These are phyloP conservation scores for Rhodamnia argentea DNA, from an alignment of 345 rosid genomes.

Conservation along the genomic window DNA sequence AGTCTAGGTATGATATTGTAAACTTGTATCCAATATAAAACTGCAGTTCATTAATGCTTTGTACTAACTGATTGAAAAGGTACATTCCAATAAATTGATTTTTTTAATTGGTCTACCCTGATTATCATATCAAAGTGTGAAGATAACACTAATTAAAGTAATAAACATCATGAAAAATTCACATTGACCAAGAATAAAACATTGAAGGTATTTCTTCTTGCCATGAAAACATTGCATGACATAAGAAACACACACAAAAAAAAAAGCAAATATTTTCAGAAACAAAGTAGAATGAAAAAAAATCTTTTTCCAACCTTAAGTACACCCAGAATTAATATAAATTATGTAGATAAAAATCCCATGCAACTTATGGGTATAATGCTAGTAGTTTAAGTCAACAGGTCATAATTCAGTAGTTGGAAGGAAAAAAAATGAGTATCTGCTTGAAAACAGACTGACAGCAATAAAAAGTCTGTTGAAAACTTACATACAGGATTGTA, in stretches of 20 bases:
- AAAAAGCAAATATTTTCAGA: not conserved
- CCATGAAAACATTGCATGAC: not conserved
- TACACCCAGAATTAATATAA: not conserved
- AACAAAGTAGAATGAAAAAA: not conserved
- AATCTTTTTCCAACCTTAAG: not conserved
- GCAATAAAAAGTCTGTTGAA: not conserved
- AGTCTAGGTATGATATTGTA: not conserved
- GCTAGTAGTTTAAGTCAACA: not conserved
- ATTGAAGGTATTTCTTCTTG: not conserved
- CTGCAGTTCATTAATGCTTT: not conserved
- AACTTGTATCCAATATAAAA: not conserved
- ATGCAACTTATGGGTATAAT: not conserved
- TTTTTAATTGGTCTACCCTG: not conserved
- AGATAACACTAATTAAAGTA: not conserved
- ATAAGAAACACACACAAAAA: not conserved
- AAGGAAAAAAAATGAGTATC: not conserved
- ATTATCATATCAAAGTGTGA: not conserved
- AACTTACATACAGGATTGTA: constrained; percentile 98
- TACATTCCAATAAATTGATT: not conserved
- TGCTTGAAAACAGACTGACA: not conserved
- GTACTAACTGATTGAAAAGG: not conserved
- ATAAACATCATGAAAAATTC: not conserved
- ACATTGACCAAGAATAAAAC: not conserved
- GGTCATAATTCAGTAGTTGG: not conserved
- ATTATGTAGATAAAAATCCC: not conserved